Base-by-base conservation (phyloP, 2,329 filamentous ascomycete genomes). In the Claviceps maximensis region DNA sequence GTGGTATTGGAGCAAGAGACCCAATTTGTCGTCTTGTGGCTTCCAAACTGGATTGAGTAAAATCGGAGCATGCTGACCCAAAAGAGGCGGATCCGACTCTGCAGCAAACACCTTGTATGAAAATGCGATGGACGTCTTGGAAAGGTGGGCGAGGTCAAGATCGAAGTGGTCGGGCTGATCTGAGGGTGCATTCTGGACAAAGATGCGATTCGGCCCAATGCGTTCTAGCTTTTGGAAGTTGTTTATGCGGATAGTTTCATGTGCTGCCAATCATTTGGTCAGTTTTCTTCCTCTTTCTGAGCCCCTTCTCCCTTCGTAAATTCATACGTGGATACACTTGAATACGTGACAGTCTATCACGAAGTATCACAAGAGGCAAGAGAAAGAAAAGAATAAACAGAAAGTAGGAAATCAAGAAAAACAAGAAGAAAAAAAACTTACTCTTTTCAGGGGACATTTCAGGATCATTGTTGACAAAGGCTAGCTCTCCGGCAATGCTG, bases 191-290 rank as follows among this genome's bases (percentile, higher is more conserved):
- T 89, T 85, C 33, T 83, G 81, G 50, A 97, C 83, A 69, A 97
- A 95, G 54, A 89, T 87, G 45, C 89, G 88, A 66, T 98, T 98
- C 1, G 90, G 89, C 0, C 89, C 90, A 53, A 98, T 90, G 62
- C 88, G 89, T 62, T 97, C 93, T 6, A 98, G 77, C n/a, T 79
- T 78, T 10, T 83, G 71, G 65, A 95, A 95, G 65, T 95, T 93
- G 62, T 95, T 88, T 55, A 98, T 80, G 21, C 87, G 84, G 58
- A 97, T 84, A 2, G 74, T 84, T 61, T 90, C 78, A 31, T 73
- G 71, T 21, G 70, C 77, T 80, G 29, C 1, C 45, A 23, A 17
- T 45, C 15, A 23, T 21, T 13, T 4, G 4, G 44, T 55, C 25
- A 55, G 50, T 41, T 21, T 13, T 13, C 33, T n/a, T n/a, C 45